Percentiles rank a stretch among this genome's conserved stretches.
These are phyloP conservation scores for Vigna reflexopilosa DNA, from an alignment of 306 rosid genomes.

Conservation along the genomic window DNA sequence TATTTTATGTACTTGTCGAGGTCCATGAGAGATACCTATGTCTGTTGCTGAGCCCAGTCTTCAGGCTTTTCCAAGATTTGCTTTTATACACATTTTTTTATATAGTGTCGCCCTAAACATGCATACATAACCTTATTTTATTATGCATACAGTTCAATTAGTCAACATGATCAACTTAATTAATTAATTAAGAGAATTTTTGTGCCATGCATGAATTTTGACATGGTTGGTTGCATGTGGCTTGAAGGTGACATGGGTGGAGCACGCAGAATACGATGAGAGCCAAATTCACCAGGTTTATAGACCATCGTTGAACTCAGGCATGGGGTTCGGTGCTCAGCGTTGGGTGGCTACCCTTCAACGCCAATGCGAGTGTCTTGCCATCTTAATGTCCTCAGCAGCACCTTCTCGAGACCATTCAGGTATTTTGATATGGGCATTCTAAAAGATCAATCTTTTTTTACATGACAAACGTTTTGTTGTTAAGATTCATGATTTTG, in stretches of 20 bases:
- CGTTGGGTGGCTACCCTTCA: slow-evolving; percentile 94
- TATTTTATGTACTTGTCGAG: slow-evolving; percentile 47
- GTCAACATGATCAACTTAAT: background rate
- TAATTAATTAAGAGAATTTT: background rate
- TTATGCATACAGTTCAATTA: background rate
- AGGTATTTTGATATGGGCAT: slow-evolving; percentile 36
- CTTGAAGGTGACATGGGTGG: slow-evolving; percentile 94
- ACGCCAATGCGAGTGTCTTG: slow-evolving; percentile 93
- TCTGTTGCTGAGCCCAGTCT: slow-evolving; percentile 29
- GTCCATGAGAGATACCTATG: slow-evolving; percentile 52
- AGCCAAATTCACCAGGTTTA: slow-evolving; percentile 84
- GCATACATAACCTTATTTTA: background rate
- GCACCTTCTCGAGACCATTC: slow-evolving; percentile 73
- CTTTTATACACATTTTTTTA: background rate
- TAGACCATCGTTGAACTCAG: slow-evolving; percentile 76
- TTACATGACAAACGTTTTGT: no score
- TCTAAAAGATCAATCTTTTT: no score
- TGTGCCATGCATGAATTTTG: background rate
- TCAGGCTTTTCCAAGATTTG: slow-evolving; percentile 31
- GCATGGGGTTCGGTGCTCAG: slow-evolving; percentile 89
- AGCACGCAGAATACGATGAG: slow-evolving; percentile 91
- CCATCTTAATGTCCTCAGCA: slow-evolving; percentile 82
- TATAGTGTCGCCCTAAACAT: background rate
- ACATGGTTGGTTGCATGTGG: background rate
- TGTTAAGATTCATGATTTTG: background rate